Evolutionary conservation across 495 filamentous ascomycete species (phyloP).

Genomic region (Cercophora samala): DNA sequence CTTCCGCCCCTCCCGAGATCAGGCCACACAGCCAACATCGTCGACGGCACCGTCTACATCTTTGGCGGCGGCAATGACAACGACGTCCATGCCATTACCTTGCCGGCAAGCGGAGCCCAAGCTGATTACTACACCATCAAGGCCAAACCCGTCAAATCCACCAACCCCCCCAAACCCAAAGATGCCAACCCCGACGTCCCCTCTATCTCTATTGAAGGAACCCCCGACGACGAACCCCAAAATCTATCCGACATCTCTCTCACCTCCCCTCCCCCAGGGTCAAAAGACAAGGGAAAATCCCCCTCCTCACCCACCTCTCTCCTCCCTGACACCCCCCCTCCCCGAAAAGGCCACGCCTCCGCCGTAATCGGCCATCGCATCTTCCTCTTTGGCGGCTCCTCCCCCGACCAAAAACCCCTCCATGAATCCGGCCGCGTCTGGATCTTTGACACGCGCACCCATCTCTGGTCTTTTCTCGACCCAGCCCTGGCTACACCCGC

Average conservation of each 20-base stretch:
- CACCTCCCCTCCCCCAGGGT: conserved; percentile 13
- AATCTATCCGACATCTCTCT: conserved; percentile 7
- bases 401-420: conserved; percentile 43
- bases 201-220: conserved; percentile 39
- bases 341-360: conserved; percentile 57
- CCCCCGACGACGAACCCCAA: conserved; percentile 36
- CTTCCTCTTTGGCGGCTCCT: conserved; percentile 62
- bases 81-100: conserved; percentile 62
- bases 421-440: conserved; percentile 63
- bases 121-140: conserved; percentile 57
- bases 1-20: conserved; percentile 59
- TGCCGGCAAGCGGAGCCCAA: conserved; percentile 51
- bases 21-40: conserved; percentile 64
- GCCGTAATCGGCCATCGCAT: conserved; percentile 57
- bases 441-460: conserved; percentile 58
- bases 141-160: conserved; percentile 32
- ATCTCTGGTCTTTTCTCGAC: conserved; percentile 57
- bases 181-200: neutral
- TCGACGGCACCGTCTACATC: conserved; percentile 65
- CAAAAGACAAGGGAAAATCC: conserved; percentile 30
- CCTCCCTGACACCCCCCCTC: conserved; percentile 42
- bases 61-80: conserved; percentile 72
- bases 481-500: conserved; percentile 27
- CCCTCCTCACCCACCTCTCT: neutral
- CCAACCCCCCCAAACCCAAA: neutral